Evolutionary conservation across 2,329 filamentous ascomycete species (phyloP).

Genomic region (Cladophialophora chaetospira): DNA sequence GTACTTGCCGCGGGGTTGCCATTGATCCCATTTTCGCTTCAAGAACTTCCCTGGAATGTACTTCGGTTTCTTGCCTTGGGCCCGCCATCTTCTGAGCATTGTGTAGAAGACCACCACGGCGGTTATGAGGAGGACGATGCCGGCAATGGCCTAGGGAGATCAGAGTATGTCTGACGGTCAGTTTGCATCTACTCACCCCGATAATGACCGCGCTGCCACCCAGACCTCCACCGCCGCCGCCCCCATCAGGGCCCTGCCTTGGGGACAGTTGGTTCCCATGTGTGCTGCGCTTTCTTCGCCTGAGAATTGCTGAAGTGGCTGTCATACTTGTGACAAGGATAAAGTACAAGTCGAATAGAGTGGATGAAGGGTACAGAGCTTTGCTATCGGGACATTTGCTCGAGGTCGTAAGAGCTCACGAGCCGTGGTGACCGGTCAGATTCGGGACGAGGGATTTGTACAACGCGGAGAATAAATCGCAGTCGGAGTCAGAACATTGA

Average conservation of each 20-base stretch:
- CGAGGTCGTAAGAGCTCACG: neutral
- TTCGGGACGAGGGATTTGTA: conserved; percentile 8
- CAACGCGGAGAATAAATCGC: neutral
- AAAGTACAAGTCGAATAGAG: neutral
- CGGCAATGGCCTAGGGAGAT: conserved; percentile 19
- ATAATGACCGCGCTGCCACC: conserved; percentile 21
- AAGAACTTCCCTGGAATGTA: conserved; percentile 27
- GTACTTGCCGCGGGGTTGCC: conserved; percentile 32
- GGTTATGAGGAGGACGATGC: conserved; percentile 19
- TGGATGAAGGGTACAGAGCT: neutral
- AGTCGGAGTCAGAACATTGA: neutral
- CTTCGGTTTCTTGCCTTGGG: conserved; percentile 27
- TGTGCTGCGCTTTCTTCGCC: neutral
- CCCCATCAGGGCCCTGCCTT: conserved; percentile 7
- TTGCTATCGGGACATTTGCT: conserved; percentile 20
- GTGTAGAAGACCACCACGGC: conserved; percentile 21
- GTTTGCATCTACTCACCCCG: conserved; percentile 18
- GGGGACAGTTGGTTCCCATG: neutral
- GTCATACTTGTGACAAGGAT: conserved; percentile 9
- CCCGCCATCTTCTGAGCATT: conserved; percentile 25
- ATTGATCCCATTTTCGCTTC: conserved; percentile 30
- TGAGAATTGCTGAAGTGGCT: conserved; percentile 1
- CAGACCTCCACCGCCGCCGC: conserved; percentile 9
- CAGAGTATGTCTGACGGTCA: neutral
- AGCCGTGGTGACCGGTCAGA: neutral